A percentile compares a stretch with the other conserved stretches of the same genome.
Conservation (phyloP, 2,329 filamentous ascomycete genomes). For the Pseudogymnoascus sp. region DNA sequence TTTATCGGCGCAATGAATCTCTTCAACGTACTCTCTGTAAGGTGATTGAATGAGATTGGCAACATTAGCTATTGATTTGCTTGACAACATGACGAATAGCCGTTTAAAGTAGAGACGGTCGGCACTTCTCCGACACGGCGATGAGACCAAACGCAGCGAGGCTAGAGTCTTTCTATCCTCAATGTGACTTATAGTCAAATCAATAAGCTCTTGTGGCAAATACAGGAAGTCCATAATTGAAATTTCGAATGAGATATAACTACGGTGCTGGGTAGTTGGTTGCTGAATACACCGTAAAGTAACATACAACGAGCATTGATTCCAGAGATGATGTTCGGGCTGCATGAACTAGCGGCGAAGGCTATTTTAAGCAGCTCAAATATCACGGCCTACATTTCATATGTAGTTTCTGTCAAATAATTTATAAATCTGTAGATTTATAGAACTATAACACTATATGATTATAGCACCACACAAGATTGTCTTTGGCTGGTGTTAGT, state of each 20-base stretch:
- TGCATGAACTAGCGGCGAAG: no score
- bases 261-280: no score
- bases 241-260: not conserved
- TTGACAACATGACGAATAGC: not conserved
- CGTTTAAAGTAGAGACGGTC: not conserved
- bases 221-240: not conserved
- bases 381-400: no score
- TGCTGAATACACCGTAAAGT: no score
- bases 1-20: not conserved
- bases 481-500: no score
- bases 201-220: not conserved
- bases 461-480: no score
- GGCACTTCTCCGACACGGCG: not conserved
- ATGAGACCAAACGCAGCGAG: not conserved
- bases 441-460: no score
- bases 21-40: not conserved
- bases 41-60: not conserved
- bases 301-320: no score
- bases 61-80: not conserved
- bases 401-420: no score
- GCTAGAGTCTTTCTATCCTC: not conserved
- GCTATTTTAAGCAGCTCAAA: no score
- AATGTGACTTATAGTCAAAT: not conserved
- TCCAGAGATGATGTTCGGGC: no score
- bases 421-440: no score